phyloP scores from a whole-genome alignment of 495 filamentous ascomycete genomes.

The Usnea hakonensis region DNA sequence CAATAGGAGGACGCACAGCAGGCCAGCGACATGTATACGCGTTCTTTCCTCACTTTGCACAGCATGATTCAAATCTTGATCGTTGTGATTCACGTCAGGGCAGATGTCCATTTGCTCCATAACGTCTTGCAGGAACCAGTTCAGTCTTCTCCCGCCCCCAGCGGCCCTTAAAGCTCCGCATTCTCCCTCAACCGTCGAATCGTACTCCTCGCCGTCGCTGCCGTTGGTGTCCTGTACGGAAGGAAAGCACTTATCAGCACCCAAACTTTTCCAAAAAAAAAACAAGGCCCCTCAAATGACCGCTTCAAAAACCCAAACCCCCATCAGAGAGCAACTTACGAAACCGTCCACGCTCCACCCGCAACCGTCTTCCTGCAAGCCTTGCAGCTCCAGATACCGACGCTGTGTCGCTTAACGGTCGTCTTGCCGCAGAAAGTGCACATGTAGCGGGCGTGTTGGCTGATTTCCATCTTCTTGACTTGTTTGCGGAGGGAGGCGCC shows the following conservation, averaged over 20 bases:
- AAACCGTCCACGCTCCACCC: constrained; percentile 92
- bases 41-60: too few relatives aligned
- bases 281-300: constrained; percentile 5
- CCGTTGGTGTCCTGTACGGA: constrained; percentile 73
- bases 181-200: constrained; percentile 97
- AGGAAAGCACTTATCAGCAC: constrained; percentile 25
- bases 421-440: constrained; percentile 96
- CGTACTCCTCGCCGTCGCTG: constrained; percentile 92
- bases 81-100: too few relatives aligned
- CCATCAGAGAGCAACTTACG: constrained; percentile 58
- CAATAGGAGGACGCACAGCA: too few relatives aligned
- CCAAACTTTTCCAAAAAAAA: constrained; percentile 13
- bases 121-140: too few relatives aligned
- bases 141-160: too few relatives aligned
- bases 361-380: constrained; percentile 89
- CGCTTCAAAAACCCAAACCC: background rate
- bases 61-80: too few relatives aligned
- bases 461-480: constrained; percentile 99
- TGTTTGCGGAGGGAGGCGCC: constrained; percentile 99
- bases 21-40: too few relatives aligned
- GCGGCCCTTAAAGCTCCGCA: constrained; percentile 69
- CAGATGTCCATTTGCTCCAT: too few relatives aligned
- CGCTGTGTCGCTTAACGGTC: constrained; percentile 82
- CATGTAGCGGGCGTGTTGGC: constrained; percentile 88
- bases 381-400: constrained; percentile 96